Percentiles rank a stretch among this genome's conserved stretches.
Evolutionary conservation across 2,329 filamentous ascomycete genomes (phyloP).

Genomic region (Aurifilum marmelostoma): DNA sequence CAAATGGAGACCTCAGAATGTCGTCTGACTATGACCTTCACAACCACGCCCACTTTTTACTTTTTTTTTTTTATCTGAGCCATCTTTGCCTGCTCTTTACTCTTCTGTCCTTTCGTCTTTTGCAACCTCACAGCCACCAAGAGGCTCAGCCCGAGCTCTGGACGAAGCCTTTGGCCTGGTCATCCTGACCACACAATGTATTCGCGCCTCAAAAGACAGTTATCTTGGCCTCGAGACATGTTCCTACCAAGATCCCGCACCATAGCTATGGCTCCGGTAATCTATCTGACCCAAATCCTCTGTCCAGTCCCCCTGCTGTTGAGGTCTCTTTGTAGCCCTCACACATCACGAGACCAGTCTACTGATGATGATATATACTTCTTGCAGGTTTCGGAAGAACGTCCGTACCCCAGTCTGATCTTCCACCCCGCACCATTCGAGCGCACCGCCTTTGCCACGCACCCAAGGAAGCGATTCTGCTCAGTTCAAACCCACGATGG

Average conservation of each 20-base stretch:
- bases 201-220: not conserved
- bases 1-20: not conserved
- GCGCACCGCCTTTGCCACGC: not conserved
- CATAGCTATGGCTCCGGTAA: not conserved
- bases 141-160: not conserved
- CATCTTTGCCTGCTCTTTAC: not conserved
- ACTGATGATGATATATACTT: not conserved
- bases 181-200: not conserved
- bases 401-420: slow-evolving; percentile 10
- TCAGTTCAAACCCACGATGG: slow-evolving; percentile 4
- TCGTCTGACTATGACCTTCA: not conserved
- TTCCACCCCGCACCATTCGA: slow-evolving; percentile 8
- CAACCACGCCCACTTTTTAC: not conserved
- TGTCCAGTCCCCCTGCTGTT: too few species aligned
- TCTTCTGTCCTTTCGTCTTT: not conserved
- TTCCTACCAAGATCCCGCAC: not conserved
- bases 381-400: not conserved
- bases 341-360: not conserved
- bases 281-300: not conserved
- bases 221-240: slow-evolving; percentile 12
- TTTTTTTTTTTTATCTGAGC: too few species aligned
- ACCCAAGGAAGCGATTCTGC: slow-evolving; percentile 2
- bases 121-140: not conserved
- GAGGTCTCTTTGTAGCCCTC: not conserved
- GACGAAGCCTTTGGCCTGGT: not conserved